Evolutionary conservation across 805 yeast genomes (phyloP), one percentile per base, ranked within the genome.

Genomic region (Candida gorgasii): DNA sequence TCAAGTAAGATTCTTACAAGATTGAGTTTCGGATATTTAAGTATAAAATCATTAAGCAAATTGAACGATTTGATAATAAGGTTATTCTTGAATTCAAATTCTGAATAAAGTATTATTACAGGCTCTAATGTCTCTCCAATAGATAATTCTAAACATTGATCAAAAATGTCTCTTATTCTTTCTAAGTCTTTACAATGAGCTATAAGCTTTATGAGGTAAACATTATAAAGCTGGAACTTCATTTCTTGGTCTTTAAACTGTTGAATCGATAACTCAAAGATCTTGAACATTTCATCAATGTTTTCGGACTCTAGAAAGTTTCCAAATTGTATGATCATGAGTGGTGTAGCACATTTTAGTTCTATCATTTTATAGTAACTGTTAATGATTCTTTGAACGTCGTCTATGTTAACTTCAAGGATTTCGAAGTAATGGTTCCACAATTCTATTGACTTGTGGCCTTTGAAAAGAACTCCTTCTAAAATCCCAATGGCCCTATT

Each of bases 391-490:
- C 57, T 49, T 8, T 45, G 50, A 4, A 55, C 40, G 22, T 55
- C 53, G 11, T 48, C 43, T 4, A 75, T 72, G 23, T 70, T 59
- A 11, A 82, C 72, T 59, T 85, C 90, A 13, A 83, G 70, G 20
- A 87, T 56, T 52, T 87, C 96, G 19, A 88, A 57, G 54, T 85
- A 87, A 48, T 78, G 76, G 3, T 78, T 63, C 97, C 97, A 90
- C 5, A 89, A 61, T 39, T 76, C 76, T 4, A 86, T 79, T 3
- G 57, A 42, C 2, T 37, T 41, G 3, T 56, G 41, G 3, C 36
- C 42, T 4, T 46, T 38, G 19, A 54, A 51, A 20, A 73, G 47
- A 0, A 73, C 63, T 15, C 51, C 50, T 44, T 67, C 65, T 1
- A 73, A 45, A 4, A 73, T 58, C 0, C 51, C 43, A 3, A 72